Base-by-base conservation (phyloP, 2,329 filamentous ascomycete genomes). In the Arthrobotrys pseudoclavata region DNA sequence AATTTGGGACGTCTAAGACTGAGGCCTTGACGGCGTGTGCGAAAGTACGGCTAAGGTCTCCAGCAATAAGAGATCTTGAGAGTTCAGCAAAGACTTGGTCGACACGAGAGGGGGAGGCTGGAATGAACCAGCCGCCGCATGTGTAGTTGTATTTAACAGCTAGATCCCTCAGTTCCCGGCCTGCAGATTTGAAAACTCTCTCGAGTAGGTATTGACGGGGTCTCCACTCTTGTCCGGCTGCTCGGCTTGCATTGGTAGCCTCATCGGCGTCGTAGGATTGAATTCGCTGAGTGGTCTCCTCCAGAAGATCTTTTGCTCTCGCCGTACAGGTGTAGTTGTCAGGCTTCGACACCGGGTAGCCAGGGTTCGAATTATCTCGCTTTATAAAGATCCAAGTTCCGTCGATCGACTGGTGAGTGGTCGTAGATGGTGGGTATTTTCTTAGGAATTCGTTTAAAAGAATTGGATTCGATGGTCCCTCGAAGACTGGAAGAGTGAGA, bases 381-480 rank as follows among this genome's bases (percentile, higher is more conserved):
- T 48, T 60, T 7, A 76, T 52, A 18, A 53, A 76, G 9, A 76
- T 55, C 48, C 50, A 76, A 4, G 34, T 20, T 3, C 72, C 72
- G 3, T n/a, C 13, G 4, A 7, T 45, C n/a, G 42, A 45, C n/a
- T 45, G 15, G n/a, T 55, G n/a, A 12, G 10, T 12, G 29, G 20
- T 13, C 18, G 50, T 13, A 2, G 66, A 50, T 3, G 72, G 72
- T 2, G 31, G 13, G 45, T 70, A 70, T 42, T 70, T 31, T 9
- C 40, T n/a, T 12, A 76, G 66, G 20, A 76, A 76, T 29, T 48
- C 31, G 42, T 70, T 76, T n/a, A 76, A 26, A 29, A 37, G 13
- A 3, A 76, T 37, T 10, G 66, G 9, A 37, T 52, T 61, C n/a
- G 72, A 37, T 7, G 71, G 71, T 12, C 72, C 72, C 20, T 66